Conservation (phyloP, 371 early-diverging fungal species). For the Chytridiales sp. region DNA sequence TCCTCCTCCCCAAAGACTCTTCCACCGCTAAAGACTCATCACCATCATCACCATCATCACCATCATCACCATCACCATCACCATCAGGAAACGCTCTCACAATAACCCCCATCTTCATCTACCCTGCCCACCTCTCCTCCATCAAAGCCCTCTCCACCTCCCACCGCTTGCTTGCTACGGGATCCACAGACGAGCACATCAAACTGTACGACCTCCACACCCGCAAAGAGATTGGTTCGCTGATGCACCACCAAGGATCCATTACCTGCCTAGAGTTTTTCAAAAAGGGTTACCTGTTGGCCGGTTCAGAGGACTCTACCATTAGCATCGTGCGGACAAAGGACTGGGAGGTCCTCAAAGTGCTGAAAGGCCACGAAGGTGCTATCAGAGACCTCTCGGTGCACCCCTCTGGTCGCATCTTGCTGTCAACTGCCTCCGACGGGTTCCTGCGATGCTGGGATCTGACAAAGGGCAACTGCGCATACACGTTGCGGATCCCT, state of each 20-base stretch:
- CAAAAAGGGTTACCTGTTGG: slow-evolving; percentile 78
- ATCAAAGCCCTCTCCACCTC: slow-evolving; percentile 78
- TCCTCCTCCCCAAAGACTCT: background rate
- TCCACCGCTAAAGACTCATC: background rate
- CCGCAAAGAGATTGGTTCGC: slow-evolving; percentile 85
- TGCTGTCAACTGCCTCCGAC: slow-evolving; percentile 79
- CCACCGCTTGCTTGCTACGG: slow-evolving; percentile 80
- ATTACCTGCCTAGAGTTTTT: slow-evolving; percentile 82
- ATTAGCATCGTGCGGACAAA: slow-evolving; percentile 86
- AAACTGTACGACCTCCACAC: slow-evolving; percentile 85
- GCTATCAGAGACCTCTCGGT: slow-evolving; percentile 66
- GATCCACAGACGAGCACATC: slow-evolving; percentile 93
- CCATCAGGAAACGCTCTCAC: background rate
- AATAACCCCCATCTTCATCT: slow-evolving; percentile 82
- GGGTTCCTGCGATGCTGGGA: slow-evolving; percentile 88
- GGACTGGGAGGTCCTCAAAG: slow-evolving; percentile 94
- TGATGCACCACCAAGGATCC: slow-evolving; percentile 90
- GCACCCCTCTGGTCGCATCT: slow-evolving; percentile 92
- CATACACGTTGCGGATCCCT: slow-evolving; percentile 65
- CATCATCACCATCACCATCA: slow-evolving; percentile 1
- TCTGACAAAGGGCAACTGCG: slow-evolving; percentile 79
- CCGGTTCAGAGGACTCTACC: slow-evolving; percentile 85
- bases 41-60: slow-evolving; percentile 21
- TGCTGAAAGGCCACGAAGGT: slow-evolving; percentile 83
- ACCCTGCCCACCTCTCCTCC: slow-evolving; percentile 90